Evolutionary conservation across 2,329 filamentous ascomycete species (phyloP).

Genomic region (Achaetomium macrosporum): DNA sequence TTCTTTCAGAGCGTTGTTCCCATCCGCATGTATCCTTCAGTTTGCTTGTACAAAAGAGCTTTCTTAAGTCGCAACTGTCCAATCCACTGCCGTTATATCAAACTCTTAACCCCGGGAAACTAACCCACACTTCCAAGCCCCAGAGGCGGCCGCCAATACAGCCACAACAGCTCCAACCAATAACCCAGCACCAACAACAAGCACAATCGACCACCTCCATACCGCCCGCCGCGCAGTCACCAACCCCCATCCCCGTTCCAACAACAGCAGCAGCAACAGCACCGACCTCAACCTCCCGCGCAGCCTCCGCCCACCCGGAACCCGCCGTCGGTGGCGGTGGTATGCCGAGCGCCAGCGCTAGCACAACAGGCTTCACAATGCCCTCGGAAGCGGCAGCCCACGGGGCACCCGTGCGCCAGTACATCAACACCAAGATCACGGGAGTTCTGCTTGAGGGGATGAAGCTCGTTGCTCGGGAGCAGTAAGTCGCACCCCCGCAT

Average conservation of each 20-base stretch:
- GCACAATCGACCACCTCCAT: neutral
- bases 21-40: neutral
- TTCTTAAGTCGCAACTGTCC: neutral
- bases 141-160: neutral
- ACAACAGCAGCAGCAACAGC: conserved; percentile 7
- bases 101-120: neutral
- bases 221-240: neutral
- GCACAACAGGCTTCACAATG: conserved; percentile 39
- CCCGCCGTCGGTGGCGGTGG: neutral
- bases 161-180: conserved; percentile 1
- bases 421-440: conserved; percentile 66
- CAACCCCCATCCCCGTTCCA: conserved; percentile 15
- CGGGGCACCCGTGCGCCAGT: conserved; percentile 63
- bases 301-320: neutral
- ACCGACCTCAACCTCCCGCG: neutral
- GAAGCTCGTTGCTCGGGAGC: conserved; percentile 64
- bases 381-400: conserved; percentile 56
- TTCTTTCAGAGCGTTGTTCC: neutral
- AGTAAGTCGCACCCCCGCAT: conserved; percentile 49
- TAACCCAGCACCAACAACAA: neutral
- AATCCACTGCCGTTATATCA: neutral
- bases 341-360: neutral
- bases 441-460: conserved; percentile 65
- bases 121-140: neutral
- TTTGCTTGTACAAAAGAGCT: neutral